phyloP scores from a whole-genome alignment of 108 stramenopile genomes.

The Seminavis robusta region DNA sequence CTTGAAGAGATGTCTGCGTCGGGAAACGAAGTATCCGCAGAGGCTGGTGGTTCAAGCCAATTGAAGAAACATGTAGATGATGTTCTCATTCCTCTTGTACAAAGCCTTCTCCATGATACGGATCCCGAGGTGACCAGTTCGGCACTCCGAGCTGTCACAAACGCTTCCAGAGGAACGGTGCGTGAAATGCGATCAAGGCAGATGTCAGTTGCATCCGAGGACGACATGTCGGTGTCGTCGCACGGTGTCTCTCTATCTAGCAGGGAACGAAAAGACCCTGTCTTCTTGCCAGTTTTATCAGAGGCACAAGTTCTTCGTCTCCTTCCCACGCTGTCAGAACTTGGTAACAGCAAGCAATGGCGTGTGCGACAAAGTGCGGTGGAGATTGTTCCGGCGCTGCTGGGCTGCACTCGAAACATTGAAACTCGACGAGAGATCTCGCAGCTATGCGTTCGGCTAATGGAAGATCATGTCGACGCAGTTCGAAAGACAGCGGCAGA shows the following conservation, averaged over 20 bases:
- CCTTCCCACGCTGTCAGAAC: constrained; percentile 79
- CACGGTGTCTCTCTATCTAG: too few species aligned
- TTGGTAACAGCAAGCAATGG: constrained; percentile 84
- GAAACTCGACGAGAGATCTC: constrained; percentile 84
- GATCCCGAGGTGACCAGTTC: constrained; percentile 87
- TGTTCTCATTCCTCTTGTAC: constrained; percentile 78
- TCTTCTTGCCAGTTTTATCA: constrained; percentile 82
- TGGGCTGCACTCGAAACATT: constrained; percentile 74
- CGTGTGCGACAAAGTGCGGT: constrained; percentile 87
- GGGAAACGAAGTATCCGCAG: neutral
- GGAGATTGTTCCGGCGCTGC: constrained; percentile 87
- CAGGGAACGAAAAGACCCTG: constrained; percentile 60
- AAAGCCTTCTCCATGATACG: constrained; percentile 75
- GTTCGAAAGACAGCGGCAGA: constrained; percentile 83
- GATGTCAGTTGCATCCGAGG: constrained; percentile 26
- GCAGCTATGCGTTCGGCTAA: constrained; percentile 64
- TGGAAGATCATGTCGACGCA: constrained; percentile 79
- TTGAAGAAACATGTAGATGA: constrained; percentile 85
- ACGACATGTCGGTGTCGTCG: constrained; percentile 77
- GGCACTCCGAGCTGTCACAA: constrained; percentile 85
- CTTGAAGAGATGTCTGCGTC: constrained; percentile 2
- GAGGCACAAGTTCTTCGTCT: constrained; percentile 80
- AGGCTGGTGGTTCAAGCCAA: constrained; percentile 21
- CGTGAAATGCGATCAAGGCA: constrained; percentile 31
- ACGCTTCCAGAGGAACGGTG: constrained; percentile 71